Conservation (phyloP, 2,329 filamentous ascomycete genomes). For the Pseudocercospora crystallina region DNA sequence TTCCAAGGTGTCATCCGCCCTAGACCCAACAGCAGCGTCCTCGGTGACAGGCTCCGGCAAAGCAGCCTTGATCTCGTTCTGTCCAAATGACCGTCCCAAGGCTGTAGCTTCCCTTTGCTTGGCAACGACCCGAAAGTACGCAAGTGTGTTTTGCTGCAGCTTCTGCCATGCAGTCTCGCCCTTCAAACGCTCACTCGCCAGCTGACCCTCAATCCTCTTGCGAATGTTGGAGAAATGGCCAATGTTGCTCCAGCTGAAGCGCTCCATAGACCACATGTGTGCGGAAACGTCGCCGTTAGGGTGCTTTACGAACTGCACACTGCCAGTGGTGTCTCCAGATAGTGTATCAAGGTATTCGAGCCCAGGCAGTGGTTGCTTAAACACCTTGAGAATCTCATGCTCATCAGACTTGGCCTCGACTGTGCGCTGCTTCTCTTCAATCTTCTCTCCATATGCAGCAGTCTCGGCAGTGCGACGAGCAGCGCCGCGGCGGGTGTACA, state of each 20-base stretch:
- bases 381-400: conserved; percentile 39
- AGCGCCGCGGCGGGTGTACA: conserved; percentile 30
- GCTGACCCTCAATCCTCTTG: conserved; percentile 44
- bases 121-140: conserved; percentile 45
- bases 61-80: conserved; percentile 32
- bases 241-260: conserved; percentile 47
- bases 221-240: conserved; percentile 45
- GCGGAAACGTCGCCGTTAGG: conserved; percentile 50
- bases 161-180: conserved; percentile 36
- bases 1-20: no score
- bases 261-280: conserved; percentile 45
- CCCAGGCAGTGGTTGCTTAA: conserved; percentile 44
- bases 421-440: conserved; percentile 30
- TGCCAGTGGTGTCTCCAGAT: conserved; percentile 39
- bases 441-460: conserved; percentile 29
- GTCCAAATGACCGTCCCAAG: conserved; percentile 32
- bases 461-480: not conserved
- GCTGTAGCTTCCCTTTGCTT: conserved; percentile 39
- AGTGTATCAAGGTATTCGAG: conserved; percentile 39
- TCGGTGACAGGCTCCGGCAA: conserved; percentile 25
- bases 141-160: conserved; percentile 38
- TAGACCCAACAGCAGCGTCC: no score
- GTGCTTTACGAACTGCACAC: conserved; percentile 48
- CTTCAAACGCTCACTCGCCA: conserved; percentile 42
- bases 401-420: conserved; percentile 33